A percentile compares a stretch with the other conserved stretches of the same genome.
These are phyloP conservation scores for Ogataea salicorniae DNA, from an alignment of 805 yeast species.

Conservation along the genomic window DNA sequence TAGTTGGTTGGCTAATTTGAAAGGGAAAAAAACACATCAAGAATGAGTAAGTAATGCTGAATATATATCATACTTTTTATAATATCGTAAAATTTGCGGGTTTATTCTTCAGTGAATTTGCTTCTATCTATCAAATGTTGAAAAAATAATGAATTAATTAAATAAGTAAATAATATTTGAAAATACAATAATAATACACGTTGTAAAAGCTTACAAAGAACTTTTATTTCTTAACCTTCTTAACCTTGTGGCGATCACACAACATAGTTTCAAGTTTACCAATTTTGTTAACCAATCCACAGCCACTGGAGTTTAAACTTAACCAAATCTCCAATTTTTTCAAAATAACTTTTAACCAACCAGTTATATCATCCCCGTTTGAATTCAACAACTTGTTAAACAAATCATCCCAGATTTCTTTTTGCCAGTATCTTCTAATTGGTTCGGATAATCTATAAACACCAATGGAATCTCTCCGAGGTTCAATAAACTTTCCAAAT, in stretches of 20 bases:
- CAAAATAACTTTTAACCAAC: slow-evolving; percentile 1
- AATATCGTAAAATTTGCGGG: too few species aligned
- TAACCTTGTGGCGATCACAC: not conserved
- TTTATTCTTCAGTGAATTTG: too few species aligned
- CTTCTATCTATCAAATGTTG: too few species aligned
- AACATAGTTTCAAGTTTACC: not conserved
- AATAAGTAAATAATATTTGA: too few species aligned
- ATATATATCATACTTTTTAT: not conserved
- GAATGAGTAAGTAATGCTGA: not conserved
- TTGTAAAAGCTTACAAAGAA: too few species aligned
- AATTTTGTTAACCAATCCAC: slow-evolving; percentile 8
- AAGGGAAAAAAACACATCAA: not conserved
- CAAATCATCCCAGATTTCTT: slow-evolving; percentile 61
- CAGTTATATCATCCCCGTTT: not conserved
- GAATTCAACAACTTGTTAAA: slow-evolving; percentile 66
- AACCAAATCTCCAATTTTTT: slow-evolving; percentile 13
- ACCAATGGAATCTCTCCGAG: slow-evolving; percentile 20
- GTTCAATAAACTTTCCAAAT: slow-evolving; percentile 60
- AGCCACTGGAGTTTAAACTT: slow-evolving; percentile 6
- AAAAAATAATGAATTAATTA: too few species aligned
- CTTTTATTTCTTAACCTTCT: not conserved
- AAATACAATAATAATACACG: too few species aligned
- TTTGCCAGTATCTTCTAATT: slow-evolving; percentile 74
- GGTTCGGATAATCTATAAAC: slow-evolving; percentile 36
- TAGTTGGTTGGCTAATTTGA: not conserved